Evolutionary conservation across 305 asterid species (phyloP).

Genomic region (Rubia tinctorum): DNA sequence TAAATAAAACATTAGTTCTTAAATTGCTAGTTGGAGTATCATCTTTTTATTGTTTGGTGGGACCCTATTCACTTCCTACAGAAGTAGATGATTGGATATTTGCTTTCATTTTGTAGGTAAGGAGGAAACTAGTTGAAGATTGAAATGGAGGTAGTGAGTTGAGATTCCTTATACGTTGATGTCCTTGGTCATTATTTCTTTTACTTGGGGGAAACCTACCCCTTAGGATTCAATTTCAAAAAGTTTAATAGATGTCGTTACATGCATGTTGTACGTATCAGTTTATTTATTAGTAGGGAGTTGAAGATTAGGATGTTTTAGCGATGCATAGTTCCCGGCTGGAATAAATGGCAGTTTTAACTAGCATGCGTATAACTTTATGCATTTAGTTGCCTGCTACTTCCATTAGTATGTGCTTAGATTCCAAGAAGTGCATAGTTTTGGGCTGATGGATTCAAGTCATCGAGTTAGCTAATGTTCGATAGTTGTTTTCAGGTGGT

Average conservation of each 20-base stretch:
- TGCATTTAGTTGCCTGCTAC: not conserved
- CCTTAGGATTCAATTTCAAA: not conserved
- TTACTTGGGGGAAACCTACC: not conserved
- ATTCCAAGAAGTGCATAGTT: not conserved
- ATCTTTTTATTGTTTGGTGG: slow-evolving; percentile 7
- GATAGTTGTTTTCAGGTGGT: slow-evolving; percentile 7
- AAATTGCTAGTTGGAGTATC: not conserved
- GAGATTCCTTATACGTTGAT: not conserved
- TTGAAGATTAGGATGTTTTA: not conserved
- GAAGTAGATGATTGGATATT: slow-evolving; percentile 6
- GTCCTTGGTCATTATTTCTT: not conserved
- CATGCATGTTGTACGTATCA: not conserved
- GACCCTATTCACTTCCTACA: not conserved
- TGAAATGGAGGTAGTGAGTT: slow-evolving; percentile 12
- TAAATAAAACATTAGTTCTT: not conserved
- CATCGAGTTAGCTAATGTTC: not conserved
- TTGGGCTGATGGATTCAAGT: not conserved
- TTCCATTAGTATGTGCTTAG: not conserved
- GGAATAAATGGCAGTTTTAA: not conserved
- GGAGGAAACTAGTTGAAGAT: slow-evolving; percentile 14
- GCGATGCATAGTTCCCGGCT: not conserved
- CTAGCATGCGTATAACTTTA: not conserved
- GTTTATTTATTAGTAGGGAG: not conserved
- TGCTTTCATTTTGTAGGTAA: slow-evolving; percentile 11
- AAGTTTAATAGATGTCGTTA: not conserved